Evolutionary conservation across 148 eudicot species (phyloP).

Genomic region (Vaccinium darrowii): DNA sequence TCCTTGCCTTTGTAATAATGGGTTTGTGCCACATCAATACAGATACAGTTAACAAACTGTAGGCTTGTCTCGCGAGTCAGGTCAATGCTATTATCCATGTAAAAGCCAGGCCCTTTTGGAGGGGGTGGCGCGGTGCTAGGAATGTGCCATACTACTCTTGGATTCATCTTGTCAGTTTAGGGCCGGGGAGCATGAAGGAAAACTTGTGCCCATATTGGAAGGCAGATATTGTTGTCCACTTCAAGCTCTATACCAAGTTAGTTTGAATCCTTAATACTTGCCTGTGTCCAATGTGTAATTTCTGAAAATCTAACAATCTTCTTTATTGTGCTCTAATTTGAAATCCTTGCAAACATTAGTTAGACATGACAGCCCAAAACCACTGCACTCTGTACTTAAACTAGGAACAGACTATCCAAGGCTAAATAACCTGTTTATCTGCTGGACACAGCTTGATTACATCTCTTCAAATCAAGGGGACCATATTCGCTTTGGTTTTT

Average conservation of each 20-base stretch:
- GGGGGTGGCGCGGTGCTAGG: not conserved
- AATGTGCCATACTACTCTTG: not conserved
- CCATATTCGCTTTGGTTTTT: too few species aligned
- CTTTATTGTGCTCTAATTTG: not conserved
- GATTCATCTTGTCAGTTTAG: not conserved
- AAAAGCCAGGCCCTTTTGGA: not conserved
- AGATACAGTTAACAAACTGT: not conserved
- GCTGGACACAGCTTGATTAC: not conserved
- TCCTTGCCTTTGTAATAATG: not conserved
- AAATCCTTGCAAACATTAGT: not conserved
- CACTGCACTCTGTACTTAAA: not conserved
- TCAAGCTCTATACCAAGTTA: too few species aligned
- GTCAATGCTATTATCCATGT: not conserved
- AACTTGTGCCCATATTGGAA: not conserved
- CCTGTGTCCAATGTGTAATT: too few species aligned
- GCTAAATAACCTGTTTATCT: not conserved
- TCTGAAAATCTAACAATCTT: too few species aligned
- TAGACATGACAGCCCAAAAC: not conserved
- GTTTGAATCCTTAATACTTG: too few species aligned
- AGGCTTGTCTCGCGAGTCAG: not conserved
- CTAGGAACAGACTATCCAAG: not conserved
- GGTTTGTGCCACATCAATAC: not conserved
- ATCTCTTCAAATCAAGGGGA: not conserved
- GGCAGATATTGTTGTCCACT: too few species aligned
- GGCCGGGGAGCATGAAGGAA: not conserved